Conservation (phyloP, 129 eudicot species). For the Kitagawia praeruptora region DNA sequence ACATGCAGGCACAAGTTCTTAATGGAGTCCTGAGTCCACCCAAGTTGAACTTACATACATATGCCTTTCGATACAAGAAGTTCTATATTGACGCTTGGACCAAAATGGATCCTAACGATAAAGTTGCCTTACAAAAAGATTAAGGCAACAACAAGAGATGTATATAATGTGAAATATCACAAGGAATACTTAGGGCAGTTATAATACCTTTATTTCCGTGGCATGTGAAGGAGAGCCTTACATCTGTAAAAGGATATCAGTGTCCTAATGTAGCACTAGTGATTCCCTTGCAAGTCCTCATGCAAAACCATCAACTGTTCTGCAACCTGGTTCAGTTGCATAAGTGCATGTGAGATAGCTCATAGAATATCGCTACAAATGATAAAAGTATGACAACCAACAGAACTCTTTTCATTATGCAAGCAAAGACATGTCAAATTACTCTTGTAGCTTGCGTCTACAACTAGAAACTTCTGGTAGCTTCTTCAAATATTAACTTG, state of each 20-base stretch:
- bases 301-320: conserved; percentile 18
- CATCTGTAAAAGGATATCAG: neutral
- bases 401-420: neutral
- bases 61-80: neutral
- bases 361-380: neutral
- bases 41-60: neutral
- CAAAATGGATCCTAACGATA: no score
- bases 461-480: neutral
- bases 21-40: no score
- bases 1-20: neutral
- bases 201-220: neutral
- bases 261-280: neutral
- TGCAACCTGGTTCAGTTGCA: conserved; percentile 19
- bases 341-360: neutral
- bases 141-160: no score
- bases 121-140: no score
- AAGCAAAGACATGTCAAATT: neutral
- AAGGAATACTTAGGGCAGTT: neutral
- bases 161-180: no score
- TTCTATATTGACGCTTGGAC: no score
- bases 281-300: conserved; percentile 20
- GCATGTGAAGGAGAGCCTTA: neutral
- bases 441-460: neutral
- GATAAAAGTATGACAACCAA: neutral
- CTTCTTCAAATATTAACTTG: neutral